phyloP scores from a whole-genome alignment of 176 grass and related monocot species.

The Thinopyrum elongatum region DNA sequence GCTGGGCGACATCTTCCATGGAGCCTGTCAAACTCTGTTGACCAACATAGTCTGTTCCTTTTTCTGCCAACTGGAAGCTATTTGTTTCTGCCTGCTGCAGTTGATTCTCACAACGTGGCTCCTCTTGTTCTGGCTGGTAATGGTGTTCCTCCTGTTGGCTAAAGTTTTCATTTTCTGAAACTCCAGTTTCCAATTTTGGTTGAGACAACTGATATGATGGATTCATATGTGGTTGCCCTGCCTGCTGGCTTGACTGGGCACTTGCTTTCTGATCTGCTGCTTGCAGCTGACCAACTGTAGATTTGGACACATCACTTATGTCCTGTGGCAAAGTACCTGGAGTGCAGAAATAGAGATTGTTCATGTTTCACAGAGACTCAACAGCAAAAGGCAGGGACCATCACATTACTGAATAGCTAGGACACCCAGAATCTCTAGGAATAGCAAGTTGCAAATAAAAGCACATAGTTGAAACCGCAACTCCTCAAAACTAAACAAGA shows the following conservation, averaged over 20 bases:
- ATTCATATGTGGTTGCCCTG: slow-evolving; percentile 27
- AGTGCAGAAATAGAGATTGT: slow-evolving; percentile 6
- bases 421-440: not conserved
- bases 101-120: slow-evolving; percentile 23
- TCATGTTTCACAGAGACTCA: slow-evolving; percentile 17
- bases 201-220: slow-evolving; percentile 24
- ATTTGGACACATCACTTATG: slow-evolving; percentile 37
- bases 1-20: slow-evolving; percentile 31
- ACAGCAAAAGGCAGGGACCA: not conserved
- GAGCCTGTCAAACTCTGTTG: slow-evolving; percentile 34
- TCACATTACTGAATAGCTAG: slow-evolving; percentile 3
- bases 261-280: slow-evolving; percentile 25
- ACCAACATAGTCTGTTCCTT: slow-evolving; percentile 30
- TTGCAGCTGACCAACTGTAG: slow-evolving; percentile 29
- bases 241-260: slow-evolving; percentile 30
- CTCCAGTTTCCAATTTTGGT: slow-evolving; percentile 32
- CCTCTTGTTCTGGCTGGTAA: slow-evolving; percentile 23
- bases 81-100: slow-evolving; percentile 37
- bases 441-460: slow-evolving; percentile 1
- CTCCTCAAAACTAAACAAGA: not conserved
- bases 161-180: slow-evolving; percentile 32
- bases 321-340: slow-evolving; percentile 26
- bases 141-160: not conserved
- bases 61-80: slow-evolving; percentile 49
- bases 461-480: not conserved